phyloP scores from a whole-genome alignment of 2,329 filamentous ascomycete species.

The Curvularia verruculosa region DNA sequence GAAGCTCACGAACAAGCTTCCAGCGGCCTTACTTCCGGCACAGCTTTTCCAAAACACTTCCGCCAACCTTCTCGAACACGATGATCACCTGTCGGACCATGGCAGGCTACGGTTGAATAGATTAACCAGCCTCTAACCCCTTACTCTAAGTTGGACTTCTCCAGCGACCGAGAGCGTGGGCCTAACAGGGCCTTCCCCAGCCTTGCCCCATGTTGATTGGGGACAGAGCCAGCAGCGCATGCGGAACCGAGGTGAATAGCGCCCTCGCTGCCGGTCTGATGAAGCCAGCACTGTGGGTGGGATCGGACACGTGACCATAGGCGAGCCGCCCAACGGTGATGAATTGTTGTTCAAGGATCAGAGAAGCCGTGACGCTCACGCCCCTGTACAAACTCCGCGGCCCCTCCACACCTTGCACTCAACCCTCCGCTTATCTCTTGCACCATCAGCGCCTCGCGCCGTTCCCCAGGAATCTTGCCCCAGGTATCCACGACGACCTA shows the following conservation, averaged over 20 bases:
- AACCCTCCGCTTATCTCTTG: slow-evolving; percentile 8
- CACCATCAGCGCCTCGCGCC: slow-evolving; percentile 11
- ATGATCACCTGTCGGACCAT: slow-evolving; percentile 9
- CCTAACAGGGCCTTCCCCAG: slow-evolving; percentile 11
- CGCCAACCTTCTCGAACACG: slow-evolving; percentile 16
- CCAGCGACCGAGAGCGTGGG: slow-evolving; percentile 15
- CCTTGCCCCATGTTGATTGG: slow-evolving; percentile 1
- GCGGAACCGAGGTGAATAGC: slow-evolving; percentile 10
- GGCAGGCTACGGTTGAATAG: slow-evolving; percentile 25
- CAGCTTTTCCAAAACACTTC: slow-evolving; percentile 9
- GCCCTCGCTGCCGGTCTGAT: slow-evolving; percentile 14
- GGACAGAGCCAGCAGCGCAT: not conserved
- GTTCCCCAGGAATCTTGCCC: slow-evolving; percentile 8
- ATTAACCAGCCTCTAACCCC: slow-evolving; percentile 25
- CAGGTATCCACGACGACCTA: slow-evolving; percentile 8
- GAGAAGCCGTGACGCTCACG: not conserved
- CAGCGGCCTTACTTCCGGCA: slow-evolving; percentile 2
- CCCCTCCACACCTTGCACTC: slow-evolving; percentile 6
- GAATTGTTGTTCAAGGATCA: not conserved
- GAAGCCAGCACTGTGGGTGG: slow-evolving; percentile 6
- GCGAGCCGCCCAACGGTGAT: slow-evolving; percentile 3
- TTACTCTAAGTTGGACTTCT: slow-evolving; percentile 19
- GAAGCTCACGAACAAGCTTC: slow-evolving; percentile 11
- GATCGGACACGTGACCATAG: slow-evolving; percentile 5
- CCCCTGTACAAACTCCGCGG: not conserved